These are phyloP conservation scores for Sanghuangporus weigelae DNA, from an alignment of 1,284 basidiomycete genomes.

Conservation along the genomic window DNA sequence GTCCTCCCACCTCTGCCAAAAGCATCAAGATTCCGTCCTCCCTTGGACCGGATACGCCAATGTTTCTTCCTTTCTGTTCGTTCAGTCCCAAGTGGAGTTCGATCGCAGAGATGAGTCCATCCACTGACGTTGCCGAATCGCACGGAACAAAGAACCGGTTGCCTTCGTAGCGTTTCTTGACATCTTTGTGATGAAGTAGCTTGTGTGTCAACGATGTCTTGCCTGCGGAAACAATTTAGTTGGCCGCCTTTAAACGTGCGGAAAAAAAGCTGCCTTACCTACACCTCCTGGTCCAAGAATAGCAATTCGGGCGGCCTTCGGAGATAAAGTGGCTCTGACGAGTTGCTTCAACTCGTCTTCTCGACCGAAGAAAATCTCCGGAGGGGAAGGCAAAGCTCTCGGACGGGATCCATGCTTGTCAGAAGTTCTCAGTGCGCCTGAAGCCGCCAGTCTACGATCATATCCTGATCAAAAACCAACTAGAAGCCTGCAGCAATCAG, in stretches of 20 bases:
- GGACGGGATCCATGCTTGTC: background rate
- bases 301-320: constrained; percentile 6
- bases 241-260: background rate
- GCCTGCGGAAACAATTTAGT: background rate
- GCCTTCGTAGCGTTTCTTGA: background rate
- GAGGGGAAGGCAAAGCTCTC: background rate
- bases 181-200: constrained; percentile 1
- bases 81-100: background rate
- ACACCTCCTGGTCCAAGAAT: constrained; percentile 14
- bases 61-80: background rate
- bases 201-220: constrained; percentile 9
- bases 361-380: constrained; percentile 7
- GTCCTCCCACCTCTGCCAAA: background rate
- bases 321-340: background rate
- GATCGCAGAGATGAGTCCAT: background rate
- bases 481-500: too few species aligned
- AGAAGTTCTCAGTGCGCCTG: background rate
- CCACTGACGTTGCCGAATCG: constrained; percentile 8
- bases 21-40: background rate
- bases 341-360: background rate
- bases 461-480: background rate
- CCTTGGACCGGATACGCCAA: background rate
- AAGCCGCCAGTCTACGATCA: background rate
- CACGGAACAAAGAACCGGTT: constrained; percentile 15
- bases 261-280: background rate